Evolutionary conservation across 805 yeast genomes (phyloP).

Genomic region (Saturnispora ahearnii): DNA sequence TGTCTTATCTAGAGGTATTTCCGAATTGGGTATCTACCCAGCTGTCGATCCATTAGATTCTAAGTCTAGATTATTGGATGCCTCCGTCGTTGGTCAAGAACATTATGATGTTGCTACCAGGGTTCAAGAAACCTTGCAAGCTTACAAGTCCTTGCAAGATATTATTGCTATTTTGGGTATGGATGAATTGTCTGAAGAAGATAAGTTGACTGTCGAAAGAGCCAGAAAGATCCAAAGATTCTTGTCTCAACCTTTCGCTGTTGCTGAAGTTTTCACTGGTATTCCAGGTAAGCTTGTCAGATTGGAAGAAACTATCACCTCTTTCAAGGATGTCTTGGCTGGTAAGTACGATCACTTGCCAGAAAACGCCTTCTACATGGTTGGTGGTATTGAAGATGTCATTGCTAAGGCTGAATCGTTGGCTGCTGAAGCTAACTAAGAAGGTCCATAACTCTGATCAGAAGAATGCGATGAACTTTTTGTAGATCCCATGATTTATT

Average conservation of each 20-base stretch:
- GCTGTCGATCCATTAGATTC: slow-evolving; percentile 99
- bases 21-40: slow-evolving; percentile 99
- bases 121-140: slow-evolving; percentile 98
- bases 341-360: slow-evolving; percentile 99
- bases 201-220: slow-evolving; percentile 99
- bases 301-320: slow-evolving; percentile 86
- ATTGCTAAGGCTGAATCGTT: slow-evolving; percentile 98
- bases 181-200: slow-evolving; percentile 99
- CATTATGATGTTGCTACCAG: slow-evolving; percentile 91
- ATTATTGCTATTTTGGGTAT: slow-evolving; percentile 99
- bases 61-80: slow-evolving; percentile 97
- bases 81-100: slow-evolving; percentile 95
- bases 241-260: slow-evolving; percentile 99
- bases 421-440: slow-evolving; percentile 81
- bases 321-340: slow-evolving; percentile 94
- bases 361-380: slow-evolving; percentile 99
- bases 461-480: slow-evolving; percentile 5
- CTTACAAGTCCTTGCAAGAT: slow-evolving; percentile 99
- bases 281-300: slow-evolving; percentile 96
- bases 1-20: slow-evolving; percentile 98
- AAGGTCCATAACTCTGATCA: slow-evolving; percentile 6
- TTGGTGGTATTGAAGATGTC: slow-evolving; percentile 99
- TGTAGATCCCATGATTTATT: slow-evolving; percentile 9
- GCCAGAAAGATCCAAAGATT: slow-evolving; percentile 99
- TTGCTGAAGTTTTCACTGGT: slow-evolving; percentile 99